phyloP scores from a whole-genome alignment of 2,329 filamentous ascomycete species.

The Zymoseptoria pseudotritici region DNA sequence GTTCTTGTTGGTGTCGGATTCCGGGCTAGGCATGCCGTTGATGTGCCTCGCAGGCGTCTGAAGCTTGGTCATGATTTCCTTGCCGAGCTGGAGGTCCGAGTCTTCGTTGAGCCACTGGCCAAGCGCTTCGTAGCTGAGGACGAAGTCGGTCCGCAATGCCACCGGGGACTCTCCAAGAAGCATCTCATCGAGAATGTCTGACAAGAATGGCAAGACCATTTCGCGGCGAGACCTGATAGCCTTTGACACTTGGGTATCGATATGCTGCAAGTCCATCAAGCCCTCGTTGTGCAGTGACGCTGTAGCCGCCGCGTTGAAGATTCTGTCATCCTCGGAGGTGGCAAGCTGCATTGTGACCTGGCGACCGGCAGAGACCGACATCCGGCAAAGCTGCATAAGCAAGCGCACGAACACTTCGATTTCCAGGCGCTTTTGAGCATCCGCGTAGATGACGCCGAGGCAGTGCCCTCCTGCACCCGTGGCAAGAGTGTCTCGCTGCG shows the following conservation, averaged over 20 bases:
- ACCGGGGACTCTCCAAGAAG: slow-evolving; percentile 70
- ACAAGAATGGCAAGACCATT: slow-evolving; percentile 70
- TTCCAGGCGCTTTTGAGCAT: slow-evolving; percentile 49
- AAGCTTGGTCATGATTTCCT: slow-evolving; percentile 62
- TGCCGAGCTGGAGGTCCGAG: slow-evolving; percentile 55
- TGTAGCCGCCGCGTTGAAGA: slow-evolving; percentile 56
- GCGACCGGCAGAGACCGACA: slow-evolving; percentile 51
- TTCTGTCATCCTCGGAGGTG: slow-evolving; percentile 49
- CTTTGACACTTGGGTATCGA: slow-evolving; percentile 61
- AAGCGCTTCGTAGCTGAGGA: slow-evolving; percentile 70
- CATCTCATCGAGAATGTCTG: slow-evolving; percentile 68
- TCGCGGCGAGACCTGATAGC: slow-evolving; percentile 64
- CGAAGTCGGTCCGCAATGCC: slow-evolving; percentile 77
- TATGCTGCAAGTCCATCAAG: slow-evolving; percentile 52
- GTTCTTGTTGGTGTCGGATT: slow-evolving; percentile 52
- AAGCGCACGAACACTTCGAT: slow-evolving; percentile 57
- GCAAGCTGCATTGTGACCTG: slow-evolving; percentile 45
- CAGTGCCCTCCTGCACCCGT: slow-evolving; percentile 46
- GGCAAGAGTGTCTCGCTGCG: slow-evolving; percentile 51
- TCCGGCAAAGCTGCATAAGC: slow-evolving; percentile 53
- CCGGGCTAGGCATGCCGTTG: slow-evolving; percentile 50
- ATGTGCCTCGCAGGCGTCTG: slow-evolving; percentile 51
- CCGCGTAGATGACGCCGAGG: slow-evolving; percentile 44
- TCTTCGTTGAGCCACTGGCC: slow-evolving; percentile 76
- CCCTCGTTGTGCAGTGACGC: slow-evolving; percentile 53